Conservation (phyloP, 2,329 filamentous ascomycete genomes). For the Colletotrichum sidae region DNA sequence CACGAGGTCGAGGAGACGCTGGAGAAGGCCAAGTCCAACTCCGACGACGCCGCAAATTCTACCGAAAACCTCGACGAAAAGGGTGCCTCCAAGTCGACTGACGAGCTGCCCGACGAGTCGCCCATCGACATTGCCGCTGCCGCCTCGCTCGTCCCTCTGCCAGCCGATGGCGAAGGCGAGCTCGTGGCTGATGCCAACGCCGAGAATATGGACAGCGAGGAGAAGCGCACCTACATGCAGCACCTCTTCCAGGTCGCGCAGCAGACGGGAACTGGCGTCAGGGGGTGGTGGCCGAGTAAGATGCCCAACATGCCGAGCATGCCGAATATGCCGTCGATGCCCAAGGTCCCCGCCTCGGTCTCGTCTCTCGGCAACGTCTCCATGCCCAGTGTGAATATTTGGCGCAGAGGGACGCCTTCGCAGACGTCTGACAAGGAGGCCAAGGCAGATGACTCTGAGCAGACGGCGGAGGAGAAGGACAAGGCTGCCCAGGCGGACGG, state of each 20-base stretch:
- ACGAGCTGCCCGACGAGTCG: constrained; percentile 52
- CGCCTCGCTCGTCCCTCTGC: constrained; percentile 61
- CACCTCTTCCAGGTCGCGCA: constrained; percentile 63
- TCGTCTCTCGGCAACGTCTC: constrained; percentile 46
- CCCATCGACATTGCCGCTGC: constrained; percentile 66
- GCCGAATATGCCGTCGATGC: constrained; percentile 47
- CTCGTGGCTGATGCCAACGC: constrained; percentile 45
- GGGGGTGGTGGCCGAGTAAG: constrained; percentile 61
- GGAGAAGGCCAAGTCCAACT: constrained; percentile 42
- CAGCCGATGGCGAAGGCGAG: constrained; percentile 53
- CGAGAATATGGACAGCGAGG: constrained; percentile 49
- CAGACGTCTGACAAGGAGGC: constrained; percentile 3
- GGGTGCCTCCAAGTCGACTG: constrained; percentile 23
- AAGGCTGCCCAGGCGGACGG: not conserved
- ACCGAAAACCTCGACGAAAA: constrained; percentile 38
- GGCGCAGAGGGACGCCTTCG: constrained; percentile 41
- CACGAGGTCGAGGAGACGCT: constrained; percentile 47
- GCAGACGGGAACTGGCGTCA: constrained; percentile 58
- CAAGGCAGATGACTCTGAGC: not conserved
- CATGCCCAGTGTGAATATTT: constrained; percentile 47
- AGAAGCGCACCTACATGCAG: constrained; percentile 58
- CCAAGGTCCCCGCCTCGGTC: constrained; percentile 43
- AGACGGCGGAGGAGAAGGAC: not conserved
- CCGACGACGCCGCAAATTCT: constrained; percentile 40
- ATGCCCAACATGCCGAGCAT: constrained; percentile 50